Percentiles rank a stretch among this genome's conserved stretches.
Conservation (phyloP, 225 moss, liverwort and hornwort species). For the Straminergon stramineum region DNA sequence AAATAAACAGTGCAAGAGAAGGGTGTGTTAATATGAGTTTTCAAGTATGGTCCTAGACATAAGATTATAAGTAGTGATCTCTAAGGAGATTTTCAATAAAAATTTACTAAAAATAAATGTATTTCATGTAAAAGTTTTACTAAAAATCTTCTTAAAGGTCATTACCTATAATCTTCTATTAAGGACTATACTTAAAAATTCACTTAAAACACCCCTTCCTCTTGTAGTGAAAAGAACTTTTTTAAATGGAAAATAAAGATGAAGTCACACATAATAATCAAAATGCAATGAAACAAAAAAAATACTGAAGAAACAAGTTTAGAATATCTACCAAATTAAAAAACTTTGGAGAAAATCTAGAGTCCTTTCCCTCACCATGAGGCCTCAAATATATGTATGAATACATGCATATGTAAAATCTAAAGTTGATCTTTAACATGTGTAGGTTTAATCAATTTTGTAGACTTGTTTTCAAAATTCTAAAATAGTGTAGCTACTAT, state of each 20-base stretch:
- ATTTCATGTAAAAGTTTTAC: too few relatives aligned
- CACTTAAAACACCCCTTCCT: too few relatives aligned
- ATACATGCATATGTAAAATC: too few relatives aligned
- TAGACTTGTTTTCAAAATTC: not conserved
- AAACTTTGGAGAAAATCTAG: not conserved
- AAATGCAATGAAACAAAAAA: not conserved
- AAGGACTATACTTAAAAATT: too few relatives aligned
- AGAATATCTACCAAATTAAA: not conserved
- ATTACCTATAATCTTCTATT: too few relatives aligned
- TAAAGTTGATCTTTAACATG: not conserved
- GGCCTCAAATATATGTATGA: not conserved
- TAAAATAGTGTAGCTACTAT: not conserved
- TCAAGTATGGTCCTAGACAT: too few relatives aligned
- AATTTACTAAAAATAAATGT: too few relatives aligned
- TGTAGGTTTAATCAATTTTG: not conserved
- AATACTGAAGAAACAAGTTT: not conserved
- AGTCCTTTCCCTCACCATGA: rapidly evolving
- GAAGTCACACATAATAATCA: not conserved
- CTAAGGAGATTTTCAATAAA: too few relatives aligned
- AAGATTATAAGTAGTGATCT: too few relatives aligned
- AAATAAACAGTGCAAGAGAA: too few relatives aligned
- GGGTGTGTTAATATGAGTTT: too few relatives aligned
- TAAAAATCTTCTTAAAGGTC: too few relatives aligned
- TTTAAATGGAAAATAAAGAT: not conserved
- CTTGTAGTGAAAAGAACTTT: not conserved